These are phyloP conservation scores for Seiridium cupressi DNA, from an alignment of 2,329 filamentous ascomycete species.

Conservation along the genomic window DNA sequence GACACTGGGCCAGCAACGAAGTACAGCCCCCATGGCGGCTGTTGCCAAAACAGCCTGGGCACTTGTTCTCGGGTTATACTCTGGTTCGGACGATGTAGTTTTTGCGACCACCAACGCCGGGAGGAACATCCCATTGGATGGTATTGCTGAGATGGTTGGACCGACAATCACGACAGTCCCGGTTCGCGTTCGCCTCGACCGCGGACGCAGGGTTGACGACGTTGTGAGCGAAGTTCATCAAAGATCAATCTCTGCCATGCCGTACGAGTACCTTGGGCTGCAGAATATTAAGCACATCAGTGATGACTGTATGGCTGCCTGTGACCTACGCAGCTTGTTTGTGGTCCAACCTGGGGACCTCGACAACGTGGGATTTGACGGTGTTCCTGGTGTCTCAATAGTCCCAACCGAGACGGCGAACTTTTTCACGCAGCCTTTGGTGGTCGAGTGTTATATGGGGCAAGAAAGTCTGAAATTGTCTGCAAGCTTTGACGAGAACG, in stretches of 20 bases:
- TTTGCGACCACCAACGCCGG: constrained; percentile 6
- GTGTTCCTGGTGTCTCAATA: background rate
- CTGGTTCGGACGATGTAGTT: constrained; percentile 1
- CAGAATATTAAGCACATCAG: constrained; percentile 1
- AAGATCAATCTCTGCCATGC: background rate
- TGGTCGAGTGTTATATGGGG: constrained; percentile 8
- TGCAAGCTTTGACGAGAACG: constrained; percentile 7
- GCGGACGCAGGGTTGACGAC: background rate
- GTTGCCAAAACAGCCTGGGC: constrained; percentile 1
- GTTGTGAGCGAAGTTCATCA: background rate
- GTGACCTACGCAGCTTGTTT: constrained; percentile 1
- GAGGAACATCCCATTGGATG: constrained; percentile 1
- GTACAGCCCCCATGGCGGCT: background rate
- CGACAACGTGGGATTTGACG: background rate
- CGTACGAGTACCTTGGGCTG: constrained; percentile 1
- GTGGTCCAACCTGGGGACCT: constrained; percentile 2
- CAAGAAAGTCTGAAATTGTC: constrained; percentile 1
- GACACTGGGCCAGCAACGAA: background rate
- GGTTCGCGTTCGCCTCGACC: background rate
- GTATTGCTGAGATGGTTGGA: constrained; percentile 3
- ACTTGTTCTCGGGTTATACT: background rate
- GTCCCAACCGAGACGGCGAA: background rate
- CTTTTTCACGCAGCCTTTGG: constrained; percentile 9
- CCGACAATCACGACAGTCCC: constrained; percentile 6
- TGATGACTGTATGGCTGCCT: constrained; percentile 1